Evolutionary conservation across 2,329 filamentous ascomycete genomes (phyloP), one percentile per base, ranked within the genome.

Genomic region (Pseudogymnoascus sp.): DNA sequence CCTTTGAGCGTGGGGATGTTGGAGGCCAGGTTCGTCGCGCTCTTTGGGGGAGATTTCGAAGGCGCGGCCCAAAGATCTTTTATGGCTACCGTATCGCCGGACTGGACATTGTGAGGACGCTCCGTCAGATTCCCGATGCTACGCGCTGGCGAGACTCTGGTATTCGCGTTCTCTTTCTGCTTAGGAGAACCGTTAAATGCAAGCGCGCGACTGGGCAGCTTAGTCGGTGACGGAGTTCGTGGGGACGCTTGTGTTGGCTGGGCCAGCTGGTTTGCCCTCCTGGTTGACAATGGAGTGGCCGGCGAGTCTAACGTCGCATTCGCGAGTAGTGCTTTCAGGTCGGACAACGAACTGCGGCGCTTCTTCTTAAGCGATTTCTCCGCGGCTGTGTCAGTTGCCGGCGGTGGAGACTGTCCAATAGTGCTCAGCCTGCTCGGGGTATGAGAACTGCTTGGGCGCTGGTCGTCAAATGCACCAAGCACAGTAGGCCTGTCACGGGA

Each of bases 301-400:
- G 75, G 69, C 72, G 78, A 68, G 14, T 74, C 76, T 0, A 87
- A 73, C 9, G 77, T 81, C 7, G 86, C 79, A 61, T 83, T 79
- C 39, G 80, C 81, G 74, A 93, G 86, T 16, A 90, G 77, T 61
- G 78, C 81, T 66, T 85, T 88, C 57, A 97, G 79, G 72, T 97
- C 93, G 4, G 92, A 96, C 41, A 97, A 76, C 25, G 92, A 97
- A 75, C 92, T 97, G 71, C 93, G 86, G 61, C 93, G 83, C 77
- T 96, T 97, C 76, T 87, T 92, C 71, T 82, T 86, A 47, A 78
- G 75, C n/a, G 73, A 73, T 65, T 71, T 77, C 62, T 47, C 67
- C 25, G 72, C 76, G 77, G 34, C 83, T 77, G 34, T 83, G 70
- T 9, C 73, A 72, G 41, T 73, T 67, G 2, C 73, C 64, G 62